Evolutionary conservation across 2,329 filamentous ascomycete genomes (phyloP).

Genomic region (Penicillium rolfsii): DNA sequence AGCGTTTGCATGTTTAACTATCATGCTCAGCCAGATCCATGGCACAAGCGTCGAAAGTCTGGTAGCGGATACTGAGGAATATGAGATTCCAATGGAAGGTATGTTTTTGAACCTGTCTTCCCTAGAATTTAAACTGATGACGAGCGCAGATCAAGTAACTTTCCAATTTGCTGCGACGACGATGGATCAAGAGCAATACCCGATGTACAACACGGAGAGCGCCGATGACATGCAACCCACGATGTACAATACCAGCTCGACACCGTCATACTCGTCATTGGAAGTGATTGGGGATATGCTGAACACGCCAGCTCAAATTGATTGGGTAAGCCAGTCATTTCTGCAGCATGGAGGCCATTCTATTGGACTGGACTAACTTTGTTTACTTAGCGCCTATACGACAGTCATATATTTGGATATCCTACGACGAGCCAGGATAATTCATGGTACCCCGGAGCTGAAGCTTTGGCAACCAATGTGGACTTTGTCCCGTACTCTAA

Average conservation of each 20-base stretch:
- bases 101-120: background rate
- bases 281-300: constrained; percentile 42
- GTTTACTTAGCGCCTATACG: constrained; percentile 23
- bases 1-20: constrained; percentile 31
- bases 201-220: background rate
- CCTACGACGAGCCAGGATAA: constrained; percentile 16
- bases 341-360: too few relatives aligned
- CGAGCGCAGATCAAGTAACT: constrained; percentile 6
- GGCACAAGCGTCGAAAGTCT: constrained; percentile 7
- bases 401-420: constrained; percentile 23
- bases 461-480: background rate
- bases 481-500: constrained; percentile 8
- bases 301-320: constrained; percentile 35
- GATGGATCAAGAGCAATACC: constrained; percentile 11
- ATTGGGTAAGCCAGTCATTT: constrained; percentile 36
- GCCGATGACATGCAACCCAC: background rate
- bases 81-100: constrained; percentile 1
- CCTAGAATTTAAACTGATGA: background rate
- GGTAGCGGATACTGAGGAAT: constrained; percentile 8
- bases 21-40: constrained; percentile 36
- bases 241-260: constrained; percentile 8
- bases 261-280: constrained; percentile 21
- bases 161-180: background rate
- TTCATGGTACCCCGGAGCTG: constrained; percentile 14
- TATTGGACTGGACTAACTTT: constrained; percentile 1